Evolutionary conservation across 2,329 filamentous ascomycete species (phyloP).

Genomic region (Thielaviopsis ethacetica): DNA sequence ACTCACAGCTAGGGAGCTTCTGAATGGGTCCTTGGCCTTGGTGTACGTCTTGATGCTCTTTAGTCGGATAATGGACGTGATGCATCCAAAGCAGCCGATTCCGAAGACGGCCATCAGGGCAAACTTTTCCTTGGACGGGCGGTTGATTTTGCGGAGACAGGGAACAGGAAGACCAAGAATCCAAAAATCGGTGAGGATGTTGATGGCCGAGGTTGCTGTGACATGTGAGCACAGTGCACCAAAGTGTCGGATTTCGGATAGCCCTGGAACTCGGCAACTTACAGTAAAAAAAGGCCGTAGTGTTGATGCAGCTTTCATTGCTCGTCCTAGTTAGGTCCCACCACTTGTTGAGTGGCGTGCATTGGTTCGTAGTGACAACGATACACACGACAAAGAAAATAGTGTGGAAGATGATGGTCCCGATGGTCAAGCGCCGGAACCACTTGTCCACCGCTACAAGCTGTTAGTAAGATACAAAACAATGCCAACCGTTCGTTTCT

Average conservation of each 20-base stretch:
- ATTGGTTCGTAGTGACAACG: conserved; percentile 24
- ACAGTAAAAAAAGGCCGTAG: conserved; percentile 27
- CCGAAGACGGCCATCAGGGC: conserved; percentile 31
- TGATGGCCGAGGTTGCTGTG: conserved; percentile 25
- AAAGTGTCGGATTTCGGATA: not conserved
- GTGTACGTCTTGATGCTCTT: conserved; percentile 25
- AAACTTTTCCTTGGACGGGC: conserved; percentile 31
- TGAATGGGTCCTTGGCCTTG: conserved; percentile 21
- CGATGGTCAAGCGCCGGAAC: conserved; percentile 14
- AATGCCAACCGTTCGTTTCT: not conserved
- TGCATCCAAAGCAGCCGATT: conserved; percentile 21
- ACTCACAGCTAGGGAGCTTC: conserved; percentile 14
- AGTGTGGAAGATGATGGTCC: conserved; percentile 23
- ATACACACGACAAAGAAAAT: conserved; percentile 26
- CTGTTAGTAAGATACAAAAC: not conserved
- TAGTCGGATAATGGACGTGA: conserved; percentile 23
- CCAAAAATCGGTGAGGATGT: conserved; percentile 30
- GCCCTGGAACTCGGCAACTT: conserved; percentile 9
- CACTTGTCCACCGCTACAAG: conserved; percentile 3
- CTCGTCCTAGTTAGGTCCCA: conserved; percentile 23
- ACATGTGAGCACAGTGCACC: not conserved
- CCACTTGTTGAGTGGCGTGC: conserved; percentile 23
- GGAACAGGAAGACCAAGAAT: conserved; percentile 28
- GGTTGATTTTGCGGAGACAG: conserved; percentile 28
- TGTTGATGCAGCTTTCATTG: conserved; percentile 24